Evolutionary conservation across 2,329 filamentous ascomycete species (phyloP), one percentile per base, ranked within the genome.

Genomic region (Dichotomopilus funicola): DNA sequence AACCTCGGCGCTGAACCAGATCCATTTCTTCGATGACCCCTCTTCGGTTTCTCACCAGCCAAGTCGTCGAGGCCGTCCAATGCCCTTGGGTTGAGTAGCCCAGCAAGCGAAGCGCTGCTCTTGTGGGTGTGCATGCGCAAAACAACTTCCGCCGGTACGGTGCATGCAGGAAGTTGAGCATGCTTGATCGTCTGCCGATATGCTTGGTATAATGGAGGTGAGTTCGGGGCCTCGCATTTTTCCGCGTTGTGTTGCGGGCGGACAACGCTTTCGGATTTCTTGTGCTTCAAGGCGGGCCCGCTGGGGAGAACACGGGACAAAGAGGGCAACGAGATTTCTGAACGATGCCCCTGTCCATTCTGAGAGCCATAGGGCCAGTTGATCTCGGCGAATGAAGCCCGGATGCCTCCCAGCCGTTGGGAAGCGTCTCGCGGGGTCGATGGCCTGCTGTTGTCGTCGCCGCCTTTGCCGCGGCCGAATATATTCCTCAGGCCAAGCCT

Each of bases 161-260:
- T 81, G 40, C 86, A 86, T 12, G 87, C 80, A 33, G 85, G 80
- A 3, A 95, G 75, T 12, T 80, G 83, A 9, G 82, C 84, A 68
- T 94, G 82, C 65, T 88, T 91, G 62, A 89, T 79, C 2, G 89
- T 84, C 70, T 95, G 91, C 0, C 89, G 87, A 67, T 91, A 95
- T 10, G 89, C 90, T 68, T 95, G 88, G 68, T 91, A 95, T 10
- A 96, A 73, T 1, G 90, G 88, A 6, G 89, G 88, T 12, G 85
- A 80, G 54, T 82, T 79, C 85, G 85, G 89, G 10, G 71, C 70
- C 4, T 72, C 69, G 31, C 75, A 60, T 3, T 43, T 56, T 10
- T 60, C 60, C 6, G 59, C 49, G 5, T 55, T 35, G 6, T 64
- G 57, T 11, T 61, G 63, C 7, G 51, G 57, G 37, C 60, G 63